phyloP scores from a whole-genome alignment of 2,329 filamentous ascomycete genomes.

The Trichothecium roseum region DNA sequence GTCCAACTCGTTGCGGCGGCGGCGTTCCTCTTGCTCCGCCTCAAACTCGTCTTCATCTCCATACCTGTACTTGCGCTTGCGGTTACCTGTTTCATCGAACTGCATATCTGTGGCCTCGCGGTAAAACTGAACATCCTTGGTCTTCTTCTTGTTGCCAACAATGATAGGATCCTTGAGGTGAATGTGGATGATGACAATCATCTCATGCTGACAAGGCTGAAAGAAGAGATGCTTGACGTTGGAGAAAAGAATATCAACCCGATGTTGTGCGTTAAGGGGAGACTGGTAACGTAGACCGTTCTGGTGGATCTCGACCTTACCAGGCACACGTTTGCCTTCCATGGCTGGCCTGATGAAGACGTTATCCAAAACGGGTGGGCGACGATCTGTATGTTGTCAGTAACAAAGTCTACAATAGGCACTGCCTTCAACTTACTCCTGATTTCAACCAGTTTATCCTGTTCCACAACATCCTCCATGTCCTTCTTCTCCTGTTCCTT shows the following conservation, averaged over 20 bases:
- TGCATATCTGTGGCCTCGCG: conserved; percentile 96
- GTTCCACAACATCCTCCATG: conserved; percentile 97
- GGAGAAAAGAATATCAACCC: conserved; percentile 90
- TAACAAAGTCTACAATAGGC: not conserved
- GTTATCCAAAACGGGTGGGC: conserved; percentile 81
- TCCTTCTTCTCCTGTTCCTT: conserved; percentile 99
- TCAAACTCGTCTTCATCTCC: conserved; percentile 99
- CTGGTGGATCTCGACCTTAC: conserved; percentile 94
- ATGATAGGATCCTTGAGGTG: conserved; percentile 98
- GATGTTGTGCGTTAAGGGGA: conserved; percentile 66
- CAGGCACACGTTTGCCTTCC: conserved; percentile 93
- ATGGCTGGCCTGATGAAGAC: conserved; percentile 92
- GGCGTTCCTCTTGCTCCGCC: conserved; percentile 91
- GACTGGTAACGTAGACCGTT: conserved; percentile 96
- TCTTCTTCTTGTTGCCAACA: conserved; percentile 95
- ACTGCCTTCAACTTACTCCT: conserved; percentile 52
- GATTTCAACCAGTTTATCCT: conserved; percentile 93
- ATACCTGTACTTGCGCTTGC: conserved; percentile 94
- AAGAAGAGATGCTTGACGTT: conserved; percentile 99
- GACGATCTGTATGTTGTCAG: conserved; percentile 51
- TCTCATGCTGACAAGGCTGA: conserved; percentile 89
- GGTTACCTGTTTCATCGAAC: conserved; percentile 96
- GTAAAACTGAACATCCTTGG: conserved; percentile 97
- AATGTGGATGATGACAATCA: conserved; percentile 97
- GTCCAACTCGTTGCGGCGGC: conserved; percentile 83